Base-by-base conservation (phyloP, 2,329 filamentous ascomycete genomes). In the Cordyceps militaris region DNA sequence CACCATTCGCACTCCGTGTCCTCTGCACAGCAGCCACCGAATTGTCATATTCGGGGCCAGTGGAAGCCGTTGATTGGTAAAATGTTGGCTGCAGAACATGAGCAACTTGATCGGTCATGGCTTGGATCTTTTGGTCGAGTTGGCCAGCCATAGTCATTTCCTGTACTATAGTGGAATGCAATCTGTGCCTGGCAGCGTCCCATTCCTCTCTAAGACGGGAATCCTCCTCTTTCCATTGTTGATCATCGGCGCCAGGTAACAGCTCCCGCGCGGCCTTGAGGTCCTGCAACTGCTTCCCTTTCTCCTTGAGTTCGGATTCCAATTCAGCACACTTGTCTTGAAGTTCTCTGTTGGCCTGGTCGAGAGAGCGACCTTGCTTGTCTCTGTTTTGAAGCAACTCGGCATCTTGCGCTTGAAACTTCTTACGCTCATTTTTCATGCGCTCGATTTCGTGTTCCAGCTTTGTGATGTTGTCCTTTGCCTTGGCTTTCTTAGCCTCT, bases 241-340 rank as follows among this genome's bases (percentile, higher is more conserved):
- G 81, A 38, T 84, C 83, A 57, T 84, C 79, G n/a, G 76, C 81
- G 16, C 80, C 84, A 2, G 82, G 80, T 13, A 84, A 77, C 57
- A 79, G 81, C 69, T 87, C 87, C 51, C 84, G 76, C 62, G 87
- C 82, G 59, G 86, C 84, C 67, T 94, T 89, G 26, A 91, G 78
- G 53, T 85, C 80, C 67, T 90, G 89, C 62, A 93, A 82, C 62
- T 87, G 82, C 56, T 87, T 88, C 60, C 73, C 73, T 61, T 75
- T 75, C 57, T 88, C 81, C 63, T 84, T 86, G 28, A 94, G 79
- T 61, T 89, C 86, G 9, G 88, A 81, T 68, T 94, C 89, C 52
- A 93, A 75, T 34, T 77, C 76, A 6, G 79, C 74, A 59, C 82
- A 81, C 58, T 85, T 84, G 40, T 87, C 81, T 64, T 90, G 86